Evolutionary conservation across 2,329 filamentous ascomycete genomes (phyloP).

Genomic region (Neoarthrinium moseri): DNA sequence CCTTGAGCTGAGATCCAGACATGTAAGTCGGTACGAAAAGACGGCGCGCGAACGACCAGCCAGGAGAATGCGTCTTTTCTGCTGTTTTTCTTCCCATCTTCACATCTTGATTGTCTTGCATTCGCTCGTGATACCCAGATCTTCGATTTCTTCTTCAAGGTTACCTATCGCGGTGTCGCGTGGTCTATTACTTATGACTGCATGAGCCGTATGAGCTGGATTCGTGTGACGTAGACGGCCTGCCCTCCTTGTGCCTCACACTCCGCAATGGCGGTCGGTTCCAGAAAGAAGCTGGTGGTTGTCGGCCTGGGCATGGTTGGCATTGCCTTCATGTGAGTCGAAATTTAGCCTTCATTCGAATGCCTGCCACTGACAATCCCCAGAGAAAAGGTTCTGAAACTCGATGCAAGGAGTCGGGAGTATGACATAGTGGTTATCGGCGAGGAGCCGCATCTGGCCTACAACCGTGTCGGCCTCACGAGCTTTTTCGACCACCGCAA

Average conservation of each 20-base stretch:
- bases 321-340: conserved; percentile 78
- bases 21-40: neutral
- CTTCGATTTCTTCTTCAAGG: neutral
- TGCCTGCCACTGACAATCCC: conserved; percentile 8
- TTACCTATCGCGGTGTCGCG: too few relatives aligned
- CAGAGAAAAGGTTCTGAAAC: conserved; percentile 86
- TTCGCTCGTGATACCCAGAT: conserved; percentile 4
- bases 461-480: conserved; percentile 87
- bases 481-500: conserved; percentile 85
- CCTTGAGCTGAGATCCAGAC: conserved; percentile 1
- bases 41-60: too few relatives aligned
- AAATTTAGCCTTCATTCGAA: conserved; percentile 4
- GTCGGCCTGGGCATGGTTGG: conserved; percentile 92
- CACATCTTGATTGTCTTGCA: conserved; percentile 6
- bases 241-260: neutral
- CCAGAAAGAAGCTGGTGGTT: conserved; percentile 71
- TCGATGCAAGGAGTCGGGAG: conserved; percentile 71
- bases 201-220: conserved; percentile 1
- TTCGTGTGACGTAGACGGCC: conserved; percentile 14
- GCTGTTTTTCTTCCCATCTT: conserved; percentile 3
- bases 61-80: conserved; percentile 7
- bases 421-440: conserved; percentile 85
- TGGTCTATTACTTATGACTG: too few relatives aligned
- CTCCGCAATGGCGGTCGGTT: conserved; percentile 40
- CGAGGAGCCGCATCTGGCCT: conserved; percentile 83